These are phyloP conservation scores for Nakazawaea ambrosiae DNA, from an alignment of 805 yeast species.

Conservation along the genomic window DNA sequence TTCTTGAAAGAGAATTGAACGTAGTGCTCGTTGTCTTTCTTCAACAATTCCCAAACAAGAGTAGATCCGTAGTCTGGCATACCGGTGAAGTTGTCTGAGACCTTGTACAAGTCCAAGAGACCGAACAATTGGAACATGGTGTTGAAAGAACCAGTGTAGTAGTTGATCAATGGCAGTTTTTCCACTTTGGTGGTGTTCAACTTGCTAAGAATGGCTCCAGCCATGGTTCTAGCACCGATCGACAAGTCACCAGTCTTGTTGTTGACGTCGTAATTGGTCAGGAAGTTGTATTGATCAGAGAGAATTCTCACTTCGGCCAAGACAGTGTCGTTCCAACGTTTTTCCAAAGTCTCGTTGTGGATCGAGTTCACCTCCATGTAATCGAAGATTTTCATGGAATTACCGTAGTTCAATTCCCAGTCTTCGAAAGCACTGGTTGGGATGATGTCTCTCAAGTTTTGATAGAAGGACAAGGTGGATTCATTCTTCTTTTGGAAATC, in stretches of 20 bases:
- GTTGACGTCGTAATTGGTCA: constrained; percentile 24
- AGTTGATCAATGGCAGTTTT: constrained; percentile 31
- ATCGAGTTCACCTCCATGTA: constrained; percentile 31
- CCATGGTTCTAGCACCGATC: constrained; percentile 35
- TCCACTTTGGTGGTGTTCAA: constrained; percentile 28
- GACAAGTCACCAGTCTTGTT: constrained; percentile 23
- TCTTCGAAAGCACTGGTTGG: constrained; percentile 21
- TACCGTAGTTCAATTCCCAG: constrained; percentile 27
- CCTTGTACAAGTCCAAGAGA: constrained; percentile 25
- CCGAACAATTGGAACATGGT: constrained; percentile 34
- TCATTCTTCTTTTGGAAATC: constrained; percentile 25
- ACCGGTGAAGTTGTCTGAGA: constrained; percentile 33
- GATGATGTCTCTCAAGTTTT: constrained; percentile 23
- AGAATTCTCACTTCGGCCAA: constrained; percentile 25
- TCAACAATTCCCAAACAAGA: constrained; percentile 35
- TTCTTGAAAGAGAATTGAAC: constrained; percentile 40
- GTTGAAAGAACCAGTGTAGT: constrained; percentile 39
- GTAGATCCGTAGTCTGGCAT: constrained; percentile 41
- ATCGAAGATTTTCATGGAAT: constrained; percentile 35
- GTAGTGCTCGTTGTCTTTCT: constrained; percentile 20
- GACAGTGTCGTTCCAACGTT: constrained; percentile 24
- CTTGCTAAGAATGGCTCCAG: constrained; percentile 27
- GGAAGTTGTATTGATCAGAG: constrained; percentile 34
- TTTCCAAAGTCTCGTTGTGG: constrained; percentile 32
- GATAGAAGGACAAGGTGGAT: constrained; percentile 32